phyloP scores from a whole-genome alignment of 2,329 filamentous ascomycete species.

The Alternaria panax region DNA sequence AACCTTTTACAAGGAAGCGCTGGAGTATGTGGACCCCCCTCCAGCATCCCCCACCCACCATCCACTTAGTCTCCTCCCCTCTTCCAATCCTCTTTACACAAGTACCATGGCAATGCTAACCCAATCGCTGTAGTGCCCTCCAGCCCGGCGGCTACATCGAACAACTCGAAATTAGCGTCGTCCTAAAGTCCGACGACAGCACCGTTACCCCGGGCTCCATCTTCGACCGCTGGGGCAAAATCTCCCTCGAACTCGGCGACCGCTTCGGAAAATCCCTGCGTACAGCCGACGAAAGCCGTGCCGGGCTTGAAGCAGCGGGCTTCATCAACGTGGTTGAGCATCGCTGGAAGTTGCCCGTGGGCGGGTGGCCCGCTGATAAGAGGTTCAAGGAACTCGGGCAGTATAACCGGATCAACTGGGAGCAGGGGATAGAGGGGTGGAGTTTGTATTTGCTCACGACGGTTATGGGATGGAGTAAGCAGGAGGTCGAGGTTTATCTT shows the following conservation, averaged over 20 bases:
- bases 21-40: slow-evolving; percentile 24
- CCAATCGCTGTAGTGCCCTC: not conserved
- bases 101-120: not conserved
- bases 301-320: slow-evolving; percentile 59
- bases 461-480: slow-evolving; percentile 49
- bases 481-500: slow-evolving; percentile 55
- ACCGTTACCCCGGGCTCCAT: slow-evolving; percentile 26
- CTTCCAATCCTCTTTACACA: no score
- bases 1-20: slow-evolving; percentile 28
- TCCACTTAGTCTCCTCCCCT: no score
- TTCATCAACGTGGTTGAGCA: slow-evolving; percentile 61
- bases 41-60: no score
- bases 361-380: slow-evolving; percentile 40
- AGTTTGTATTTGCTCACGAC: slow-evolving; percentile 31
- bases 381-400: slow-evolving; percentile 61
- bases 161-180: slow-evolving; percentile 36
- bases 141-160: slow-evolving; percentile 43
- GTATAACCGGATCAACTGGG: slow-evolving; percentile 37
- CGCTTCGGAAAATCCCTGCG: slow-evolving; percentile 46
- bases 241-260: slow-evolving; percentile 37
- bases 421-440: slow-evolving; percentile 41
- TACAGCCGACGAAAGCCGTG: slow-evolving; percentile 49
- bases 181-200: slow-evolving; percentile 39
- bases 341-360: slow-evolving; percentile 47
- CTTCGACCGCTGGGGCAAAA: slow-evolving; percentile 36